Evolutionary conservation across 805 yeast genomes (phyloP), one percentile per base, ranked within the genome.

Genomic region (Candida lessepsii): DNA sequence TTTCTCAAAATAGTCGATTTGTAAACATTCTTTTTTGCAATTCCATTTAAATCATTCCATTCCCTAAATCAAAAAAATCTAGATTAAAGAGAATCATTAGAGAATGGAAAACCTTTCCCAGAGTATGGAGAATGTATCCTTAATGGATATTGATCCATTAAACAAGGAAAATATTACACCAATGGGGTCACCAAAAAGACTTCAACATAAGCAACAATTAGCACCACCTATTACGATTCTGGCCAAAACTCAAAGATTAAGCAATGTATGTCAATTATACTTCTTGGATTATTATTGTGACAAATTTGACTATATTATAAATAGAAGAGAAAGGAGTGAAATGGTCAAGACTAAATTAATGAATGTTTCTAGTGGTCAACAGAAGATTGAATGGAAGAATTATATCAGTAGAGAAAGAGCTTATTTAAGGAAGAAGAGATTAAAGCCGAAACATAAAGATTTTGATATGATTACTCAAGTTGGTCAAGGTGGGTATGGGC

Each of bases 401-500:
- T 93, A 93, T 57, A 68, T 80, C 13, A 87, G 91, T 9, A 76
- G 91, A 41, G 99, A 93, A 63, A 73, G 95, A 32, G 87, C 87
- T 7, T 75, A 80, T 36, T 70, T 93, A 53, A 78, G 99, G 51
- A 88, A 88, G 59, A 78, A 97, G 57, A 78, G 99, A 58, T 73
- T 88, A 44, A 87, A 88, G 62, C 96, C 97, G 25, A 86, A 84
- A 59, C 93, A 90, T 58, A 90, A 90, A 52, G 99, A 93, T 62
- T 93, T 93, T 59, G 95, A 89, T 58, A 86, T 91, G 71, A 83
- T 93, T 50, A 93, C 99, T 1, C 99, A 93, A 67, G 97, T 93
- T 23, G 99, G 99, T 10, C 99, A 93, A 69, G 99, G 99, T 57
- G 99, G 99, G 3, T 93, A 93, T 58, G 99, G 99, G 17, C 97